Conservation (phyloP, 352 stramenopile genomes). For the Globisporangium heterothallicum region DNA sequence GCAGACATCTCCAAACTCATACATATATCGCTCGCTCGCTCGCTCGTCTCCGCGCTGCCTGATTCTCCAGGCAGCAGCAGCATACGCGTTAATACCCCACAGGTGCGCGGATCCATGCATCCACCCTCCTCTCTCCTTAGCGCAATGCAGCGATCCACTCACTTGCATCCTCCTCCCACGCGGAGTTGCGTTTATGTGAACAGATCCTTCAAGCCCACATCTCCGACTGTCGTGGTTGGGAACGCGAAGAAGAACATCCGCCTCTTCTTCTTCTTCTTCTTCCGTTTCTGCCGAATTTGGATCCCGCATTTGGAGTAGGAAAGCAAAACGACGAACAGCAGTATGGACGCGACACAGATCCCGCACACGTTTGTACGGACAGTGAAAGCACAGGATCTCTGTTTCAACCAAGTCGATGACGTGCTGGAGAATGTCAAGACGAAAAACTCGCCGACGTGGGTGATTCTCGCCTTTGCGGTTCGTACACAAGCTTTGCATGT, state of each 20-base stretch:
- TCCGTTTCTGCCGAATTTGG: too few relatives aligned
- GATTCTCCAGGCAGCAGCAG: constrained; percentile 1
- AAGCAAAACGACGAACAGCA: too few relatives aligned
- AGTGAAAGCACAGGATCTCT: constrained; percentile 75
- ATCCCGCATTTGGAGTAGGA: too few relatives aligned
- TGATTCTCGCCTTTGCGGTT: constrained; percentile 73
- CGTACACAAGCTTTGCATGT: constrained; percentile 19
- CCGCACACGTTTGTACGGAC: constrained; percentile 80
- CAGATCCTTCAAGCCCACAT: too few relatives aligned
- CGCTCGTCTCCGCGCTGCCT: background rate
- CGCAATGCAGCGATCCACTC: too few relatives aligned
- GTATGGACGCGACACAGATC: constrained; percentile 43
- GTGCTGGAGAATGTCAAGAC: constrained; percentile 64
- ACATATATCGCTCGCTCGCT: background rate
- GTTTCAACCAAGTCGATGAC: constrained; percentile 70
- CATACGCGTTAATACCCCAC: too few relatives aligned
- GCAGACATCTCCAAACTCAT: background rate
- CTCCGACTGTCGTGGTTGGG: too few relatives aligned
- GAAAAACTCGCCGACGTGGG: constrained; percentile 61
- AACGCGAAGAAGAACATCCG: too few relatives aligned
- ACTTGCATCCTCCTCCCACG: too few relatives aligned
- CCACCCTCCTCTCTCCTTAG: too few relatives aligned
- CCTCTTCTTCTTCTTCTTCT: too few relatives aligned
- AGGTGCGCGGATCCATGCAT: background rate
- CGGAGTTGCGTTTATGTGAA: too few relatives aligned